Percentiles rank a stretch among this genome's conserved stretches.
Evolutionary conservation across 306 rosid genomes (phyloP).

Genomic region (Ammopiptanthus mongolicus): DNA sequence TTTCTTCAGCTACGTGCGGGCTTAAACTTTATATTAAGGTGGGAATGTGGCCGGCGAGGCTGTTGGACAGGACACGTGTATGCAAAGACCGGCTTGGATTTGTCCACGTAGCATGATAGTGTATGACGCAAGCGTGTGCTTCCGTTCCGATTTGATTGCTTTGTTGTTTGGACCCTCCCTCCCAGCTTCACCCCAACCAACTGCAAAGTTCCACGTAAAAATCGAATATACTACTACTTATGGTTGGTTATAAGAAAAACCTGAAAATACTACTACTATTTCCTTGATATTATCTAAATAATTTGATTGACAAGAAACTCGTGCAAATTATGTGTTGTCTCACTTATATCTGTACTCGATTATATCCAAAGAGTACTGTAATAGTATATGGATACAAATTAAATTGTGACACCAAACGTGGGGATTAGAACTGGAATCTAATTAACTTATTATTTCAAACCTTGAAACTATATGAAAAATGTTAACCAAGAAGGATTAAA

Average conservation of each 20-base stretch:
- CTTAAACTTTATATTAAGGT: conserved; percentile 7
- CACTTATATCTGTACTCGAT: neutral
- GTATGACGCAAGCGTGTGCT: conserved; percentile 24
- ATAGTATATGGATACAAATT: neutral
- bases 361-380: neutral
- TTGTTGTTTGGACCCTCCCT: conserved; percentile 15
- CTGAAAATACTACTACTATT: too few species aligned
- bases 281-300: neutral
- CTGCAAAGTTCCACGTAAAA: neutral
- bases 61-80: conserved; percentile 34
- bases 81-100: conserved; percentile 10
- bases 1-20: neutral
- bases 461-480: too few species aligned
- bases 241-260: neutral
- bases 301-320: neutral
- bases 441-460: too few species aligned
- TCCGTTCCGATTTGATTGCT: conserved; percentile 14
- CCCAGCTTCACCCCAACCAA: neutral
- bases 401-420: neutral
- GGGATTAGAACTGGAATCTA: neutral
- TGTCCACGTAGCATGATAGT: conserved; percentile 17
- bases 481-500: too few species aligned
- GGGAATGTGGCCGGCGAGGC: conserved; percentile 11
- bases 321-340: neutral
- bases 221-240: neutral